A percentile compares a stretch with the other conserved stretches of the same genome.
These are phyloP conservation scores for Candida frijolesensis DNA, from an alignment of 1,139 yeast species.

Conservation along the genomic window DNA sequence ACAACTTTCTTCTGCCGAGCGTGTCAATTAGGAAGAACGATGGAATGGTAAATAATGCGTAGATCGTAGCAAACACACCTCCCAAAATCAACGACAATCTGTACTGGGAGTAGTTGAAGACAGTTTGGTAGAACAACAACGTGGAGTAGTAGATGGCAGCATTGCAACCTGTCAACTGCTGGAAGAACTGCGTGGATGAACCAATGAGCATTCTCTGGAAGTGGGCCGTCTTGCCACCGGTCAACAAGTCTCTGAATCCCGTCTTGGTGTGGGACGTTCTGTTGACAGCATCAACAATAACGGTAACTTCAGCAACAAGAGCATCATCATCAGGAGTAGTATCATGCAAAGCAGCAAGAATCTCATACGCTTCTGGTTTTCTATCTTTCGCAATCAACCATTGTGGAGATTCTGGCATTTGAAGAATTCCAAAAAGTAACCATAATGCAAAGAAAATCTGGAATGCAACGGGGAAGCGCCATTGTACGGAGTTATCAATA, in stretches of 20 bases:
- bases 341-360: slow-evolving; percentile 44
- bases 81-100: slow-evolving; percentile 59
- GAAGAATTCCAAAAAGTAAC: slow-evolving; percentile 37
- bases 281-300: slow-evolving; percentile 44
- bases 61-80: slow-evolving; percentile 65
- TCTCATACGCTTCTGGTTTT: slow-evolving; percentile 48
- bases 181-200: slow-evolving; percentile 59
- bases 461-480: slow-evolving; percentile 52
- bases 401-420: slow-evolving; percentile 75
- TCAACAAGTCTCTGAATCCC: slow-evolving; percentile 52
- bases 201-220: slow-evolving; percentile 61
- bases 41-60: slow-evolving; percentile 63
- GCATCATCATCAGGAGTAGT: slow-evolving; percentile 44
- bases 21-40: slow-evolving; percentile 66
- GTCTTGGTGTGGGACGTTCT: slow-evolving; percentile 40
- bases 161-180: slow-evolving; percentile 65
- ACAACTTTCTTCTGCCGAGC: slow-evolving; percentile 65
- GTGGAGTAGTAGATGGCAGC: slow-evolving; percentile 72
- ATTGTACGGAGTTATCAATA: slow-evolving; percentile 51
- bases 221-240: slow-evolving; percentile 61
- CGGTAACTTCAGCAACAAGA: slow-evolving; percentile 45
- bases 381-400: slow-evolving; percentile 63
- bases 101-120: slow-evolving; percentile 42
- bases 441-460: slow-evolving; percentile 43
- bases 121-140: slow-evolving; percentile 59